Evolutionary conservation across 2,329 filamentous ascomycete genomes (phyloP), one percentile per base, ranked within the genome.

Genomic region (Macroventuria anomochaeta): DNA sequence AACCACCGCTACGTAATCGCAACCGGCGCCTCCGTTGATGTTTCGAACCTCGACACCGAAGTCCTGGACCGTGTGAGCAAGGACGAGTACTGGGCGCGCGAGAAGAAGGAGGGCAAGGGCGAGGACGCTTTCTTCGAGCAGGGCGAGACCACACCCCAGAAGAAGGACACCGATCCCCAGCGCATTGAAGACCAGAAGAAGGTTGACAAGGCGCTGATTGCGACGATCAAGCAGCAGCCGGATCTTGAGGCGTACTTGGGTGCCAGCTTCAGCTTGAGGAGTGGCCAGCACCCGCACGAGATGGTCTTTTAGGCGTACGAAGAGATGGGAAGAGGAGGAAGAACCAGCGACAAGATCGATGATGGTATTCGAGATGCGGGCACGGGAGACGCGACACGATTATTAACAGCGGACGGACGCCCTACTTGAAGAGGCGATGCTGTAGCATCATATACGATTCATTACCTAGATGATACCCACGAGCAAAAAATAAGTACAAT

Each of bases 101-200:
- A 97, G 81, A 96, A 96, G 87, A 83, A 81, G 73, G 88, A 93
- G 81, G 90, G 96, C 88, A 90, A 91, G 75, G 87, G 88, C 73
- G 93, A 97, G 86, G 93, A 97, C 78, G 91, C 91, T 76, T 97
- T 99, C 86, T 97, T 97, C 87, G 91, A 95, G 87, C 91, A 96
- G 84, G 83, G 92, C 78, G 92, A 96, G 87, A 57, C 55, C 2
- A 95, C 95, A 86, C 83, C 90, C 77, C 85, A 67, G 46, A 97
- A 97, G 91, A 97, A 97, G 89, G 84, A 92, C 81, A 86, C 95
- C 75, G 89, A 86, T 78, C 93, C 88, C 81, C 90, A 86, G 81
- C 91, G 95, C 71, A 93, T 91, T 71, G 89, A 89, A 76, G 95
- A 99, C 85, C 95, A 99, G 86, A 97, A 97, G 89, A 87, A 90